These are phyloP conservation scores for Abelmoschus esculentus DNA, from an alignment of 345 rosid genomes.

Conservation along the genomic window DNA sequence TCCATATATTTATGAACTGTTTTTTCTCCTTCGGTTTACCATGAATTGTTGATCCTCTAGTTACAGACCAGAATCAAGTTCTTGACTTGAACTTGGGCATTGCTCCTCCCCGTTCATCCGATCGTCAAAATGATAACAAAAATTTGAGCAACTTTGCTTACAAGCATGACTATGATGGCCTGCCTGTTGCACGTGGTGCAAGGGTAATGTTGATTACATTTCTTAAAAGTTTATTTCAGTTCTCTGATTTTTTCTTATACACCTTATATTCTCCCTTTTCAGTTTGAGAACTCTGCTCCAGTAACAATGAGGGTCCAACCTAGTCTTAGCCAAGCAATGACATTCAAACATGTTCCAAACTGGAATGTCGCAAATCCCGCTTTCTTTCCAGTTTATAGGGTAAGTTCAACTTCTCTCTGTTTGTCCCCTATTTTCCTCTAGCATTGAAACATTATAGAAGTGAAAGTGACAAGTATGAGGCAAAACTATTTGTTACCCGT, in stretches of 20 bases:
- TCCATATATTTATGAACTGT: background rate
- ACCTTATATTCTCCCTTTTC: conserved; percentile 2
- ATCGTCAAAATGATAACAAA: conserved; percentile 18
- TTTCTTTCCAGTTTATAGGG: conserved; percentile 41
- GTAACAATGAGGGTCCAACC: conserved; percentile 19
- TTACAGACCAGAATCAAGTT: conserved; percentile 27
- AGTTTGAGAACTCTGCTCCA: conserved; percentile 29
- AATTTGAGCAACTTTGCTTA: conserved; percentile 9
- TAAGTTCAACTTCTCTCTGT: conserved; percentile 10
- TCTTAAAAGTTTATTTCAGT: background rate
- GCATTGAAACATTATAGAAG: background rate
- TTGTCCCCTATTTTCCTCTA: background rate
- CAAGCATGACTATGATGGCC: conserved; percentile 12
- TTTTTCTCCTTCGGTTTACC: background rate
- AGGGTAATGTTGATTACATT: conserved; percentile 19
- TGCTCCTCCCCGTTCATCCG: conserved; percentile 30
- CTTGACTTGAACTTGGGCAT: conserved; percentile 61
- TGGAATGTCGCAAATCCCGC: conserved; percentile 24
- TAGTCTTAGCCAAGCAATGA: conserved; percentile 18
- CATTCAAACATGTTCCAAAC: conserved; percentile 25
- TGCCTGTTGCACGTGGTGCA: conserved; percentile 18
- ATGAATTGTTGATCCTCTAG: conserved; percentile 5
- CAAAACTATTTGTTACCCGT: background rate
- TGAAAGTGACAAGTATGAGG: too few relatives aligned
- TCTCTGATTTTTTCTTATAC: background rate